phyloP scores from a whole-genome alignment of 2,329 filamentous ascomycete species.

The Trichophyton simii region DNA sequence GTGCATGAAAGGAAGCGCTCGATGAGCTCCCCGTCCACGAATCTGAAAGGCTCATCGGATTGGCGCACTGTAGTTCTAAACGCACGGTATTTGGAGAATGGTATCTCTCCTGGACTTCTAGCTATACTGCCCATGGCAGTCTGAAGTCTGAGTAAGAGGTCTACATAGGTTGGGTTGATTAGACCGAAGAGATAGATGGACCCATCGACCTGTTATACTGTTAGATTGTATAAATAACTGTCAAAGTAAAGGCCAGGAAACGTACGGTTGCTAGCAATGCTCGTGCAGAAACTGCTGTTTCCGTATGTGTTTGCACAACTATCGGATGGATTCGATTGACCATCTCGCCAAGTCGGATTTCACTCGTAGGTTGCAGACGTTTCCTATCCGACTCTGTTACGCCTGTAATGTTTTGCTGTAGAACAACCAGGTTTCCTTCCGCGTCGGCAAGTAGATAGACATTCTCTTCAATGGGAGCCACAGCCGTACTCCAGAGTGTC shows the following conservation, averaged over 20 bases:
- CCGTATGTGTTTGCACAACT: conserved; percentile 50
- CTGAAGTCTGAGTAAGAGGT: conserved; percentile 75
- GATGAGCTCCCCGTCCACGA: conserved; percentile 84
- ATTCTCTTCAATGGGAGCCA: conserved; percentile 58
- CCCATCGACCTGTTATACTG: conserved; percentile 58
- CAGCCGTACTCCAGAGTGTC: conserved; percentile 67
- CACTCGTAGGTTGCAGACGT: conserved; percentile 59
- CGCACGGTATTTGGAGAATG: conserved; percentile 69
- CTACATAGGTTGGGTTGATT: conserved; percentile 58
- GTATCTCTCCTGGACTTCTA: conserved; percentile 56
- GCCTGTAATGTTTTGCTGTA: conserved; percentile 60
- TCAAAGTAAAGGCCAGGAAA: conserved; percentile 7
- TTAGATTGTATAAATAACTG: background rate
- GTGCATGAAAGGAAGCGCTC: conserved; percentile 68
- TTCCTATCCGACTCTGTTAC: conserved; percentile 62
- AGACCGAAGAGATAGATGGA: conserved; percentile 80
- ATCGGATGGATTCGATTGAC: conserved; percentile 77
- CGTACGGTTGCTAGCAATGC: conserved; percentile 83
- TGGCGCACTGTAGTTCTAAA: conserved; percentile 62
- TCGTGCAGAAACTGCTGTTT: conserved; percentile 59
- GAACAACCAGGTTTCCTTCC: conserved; percentile 72
- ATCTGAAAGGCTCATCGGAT: conserved; percentile 65
- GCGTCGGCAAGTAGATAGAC: conserved; percentile 75
- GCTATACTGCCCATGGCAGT: conserved; percentile 54
- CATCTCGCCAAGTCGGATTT: conserved; percentile 81